Percentiles rank a stretch among this genome's conserved stretches.
These are phyloP conservation scores for Erysiphe pisi DNA, from an alignment of 2,329 filamentous ascomycete genomes.

Conservation along the genomic window DNA sequence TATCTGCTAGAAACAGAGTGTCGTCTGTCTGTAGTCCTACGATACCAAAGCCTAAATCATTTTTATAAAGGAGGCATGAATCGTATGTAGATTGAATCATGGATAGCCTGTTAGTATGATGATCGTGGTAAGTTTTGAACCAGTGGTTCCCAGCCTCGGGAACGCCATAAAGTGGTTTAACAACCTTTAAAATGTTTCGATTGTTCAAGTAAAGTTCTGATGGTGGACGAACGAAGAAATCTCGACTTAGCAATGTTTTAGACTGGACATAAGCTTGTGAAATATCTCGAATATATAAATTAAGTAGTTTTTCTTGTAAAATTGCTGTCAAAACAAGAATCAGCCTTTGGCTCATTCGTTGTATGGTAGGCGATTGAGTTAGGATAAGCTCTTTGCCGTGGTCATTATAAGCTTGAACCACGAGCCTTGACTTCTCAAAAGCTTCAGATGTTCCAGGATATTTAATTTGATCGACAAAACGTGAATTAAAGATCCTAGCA, in stretches of 20 bases:
- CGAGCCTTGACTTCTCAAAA: conserved; percentile 30
- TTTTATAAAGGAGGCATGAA: conserved; percentile 13
- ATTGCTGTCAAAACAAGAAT: conserved; percentile 29
- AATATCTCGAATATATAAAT: conserved; percentile 29
- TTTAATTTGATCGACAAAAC: conserved; percentile 31
- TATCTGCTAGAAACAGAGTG: conserved; percentile 29
- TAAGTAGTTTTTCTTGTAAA: neutral
- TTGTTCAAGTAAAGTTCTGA: neutral
- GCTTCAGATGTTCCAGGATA: conserved; percentile 27
- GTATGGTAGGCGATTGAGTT: conserved; percentile 29
- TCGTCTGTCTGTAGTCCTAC: conserved; percentile 30
- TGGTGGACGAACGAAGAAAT: conserved; percentile 29
- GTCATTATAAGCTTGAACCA: conserved; percentile 31
- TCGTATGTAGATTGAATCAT: conserved; percentile 29
- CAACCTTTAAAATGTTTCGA: conserved; percentile 27
- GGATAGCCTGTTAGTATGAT: conserved; percentile 28
- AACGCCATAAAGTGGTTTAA: conserved; percentile 30
- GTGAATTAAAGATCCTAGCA: conserved; percentile 28
- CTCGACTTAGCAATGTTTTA: conserved; percentile 25
- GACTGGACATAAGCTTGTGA: conserved; percentile 29
- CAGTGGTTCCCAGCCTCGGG: conserved; percentile 30
- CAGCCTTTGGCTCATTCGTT: no score
- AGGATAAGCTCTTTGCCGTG: conserved; percentile 27
- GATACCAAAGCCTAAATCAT: conserved; percentile 28
- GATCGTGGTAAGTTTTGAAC: conserved; percentile 28